Percentiles rank a stretch among this genome's conserved stretches.
These are phyloP conservation scores for Aphanomyces astaci DNA, from an alignment of 352 stramenopile genomes.

Conservation along the genomic window DNA sequence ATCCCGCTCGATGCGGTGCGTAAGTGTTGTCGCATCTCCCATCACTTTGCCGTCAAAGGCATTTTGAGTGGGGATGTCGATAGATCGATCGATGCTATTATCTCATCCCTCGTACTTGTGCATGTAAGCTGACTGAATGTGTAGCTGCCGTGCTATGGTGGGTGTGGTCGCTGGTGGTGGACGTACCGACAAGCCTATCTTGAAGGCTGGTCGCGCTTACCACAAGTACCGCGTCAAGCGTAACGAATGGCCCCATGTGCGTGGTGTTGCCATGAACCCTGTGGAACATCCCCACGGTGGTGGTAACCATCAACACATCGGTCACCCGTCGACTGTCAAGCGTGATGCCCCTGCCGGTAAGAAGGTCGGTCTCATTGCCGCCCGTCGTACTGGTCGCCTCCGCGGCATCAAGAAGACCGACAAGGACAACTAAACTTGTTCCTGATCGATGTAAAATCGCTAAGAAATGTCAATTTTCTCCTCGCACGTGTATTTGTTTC, in stretches of 20 bases:
- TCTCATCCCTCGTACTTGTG: too few relatives aligned
- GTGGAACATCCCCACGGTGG: slow-evolving; percentile 99
- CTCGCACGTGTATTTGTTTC: too few relatives aligned
- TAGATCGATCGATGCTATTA: slow-evolving; percentile 7
- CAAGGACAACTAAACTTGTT: slow-evolving; percentile 67
- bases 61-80: slow-evolving; percentile 18
- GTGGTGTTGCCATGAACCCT: slow-evolving; percentile 99
- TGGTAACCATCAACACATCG: slow-evolving; percentile 99
- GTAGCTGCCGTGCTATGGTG: slow-evolving; percentile 92
- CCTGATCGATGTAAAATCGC: slow-evolving; percentile 2
- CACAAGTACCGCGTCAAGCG: slow-evolving; percentile 99
- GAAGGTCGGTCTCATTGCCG: slow-evolving; percentile 98
- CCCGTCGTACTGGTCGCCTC: slow-evolving; percentile 94
- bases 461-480: slow-evolving; percentile 24
- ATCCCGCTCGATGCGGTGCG: slow-evolving; percentile 34
- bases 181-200: slow-evolving; percentile 98
- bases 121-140: too few relatives aligned
- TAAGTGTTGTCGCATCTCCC: slow-evolving; percentile 30
- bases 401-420: slow-evolving; percentile 97
- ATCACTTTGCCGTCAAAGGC: slow-evolving; percentile 2
- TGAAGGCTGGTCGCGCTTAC: slow-evolving; percentile 96
- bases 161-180: slow-evolving; percentile 97
- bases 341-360: slow-evolving; percentile 93
- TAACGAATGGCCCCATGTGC: slow-evolving; percentile 98
- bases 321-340: slow-evolving; percentile 96